Evolutionary conservation across 1,284 basidiomycete species (phyloP).

Genomic region (Papiliotrema fonsecae): DNA sequence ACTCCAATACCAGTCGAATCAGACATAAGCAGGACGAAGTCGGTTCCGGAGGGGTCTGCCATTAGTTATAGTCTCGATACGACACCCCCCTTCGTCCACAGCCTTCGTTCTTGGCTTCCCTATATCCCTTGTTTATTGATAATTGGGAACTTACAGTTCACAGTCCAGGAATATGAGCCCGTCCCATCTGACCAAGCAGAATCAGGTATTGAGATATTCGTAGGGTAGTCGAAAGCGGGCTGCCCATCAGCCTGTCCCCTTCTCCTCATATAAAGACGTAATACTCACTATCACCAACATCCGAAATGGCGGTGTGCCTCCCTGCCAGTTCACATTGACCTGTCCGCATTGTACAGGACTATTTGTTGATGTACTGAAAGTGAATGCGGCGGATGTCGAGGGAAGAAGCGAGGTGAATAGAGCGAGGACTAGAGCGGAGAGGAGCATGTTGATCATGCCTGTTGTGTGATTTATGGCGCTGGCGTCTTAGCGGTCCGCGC

Average conservation of each 20-base stretch:
- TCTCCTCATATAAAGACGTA: not conserved
- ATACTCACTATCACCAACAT: conserved; percentile 33
- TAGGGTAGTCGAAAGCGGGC: conserved; percentile 38
- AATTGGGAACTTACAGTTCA: conserved; percentile 29
- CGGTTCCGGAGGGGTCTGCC: conserved; percentile 28
- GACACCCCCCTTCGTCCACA: not conserved
- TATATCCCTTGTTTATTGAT: not conserved
- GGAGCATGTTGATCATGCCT: too few species aligned
- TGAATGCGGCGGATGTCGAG: conserved; percentile 21
- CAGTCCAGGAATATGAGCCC: conserved; percentile 24
- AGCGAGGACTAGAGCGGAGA: conserved; percentile 5
- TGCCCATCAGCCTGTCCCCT: conserved; percentile 6
- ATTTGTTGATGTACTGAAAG: conserved; percentile 8
- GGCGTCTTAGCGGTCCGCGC: too few species aligned
- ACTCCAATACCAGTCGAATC: conserved; percentile 37
- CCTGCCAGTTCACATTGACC: conserved; percentile 22
- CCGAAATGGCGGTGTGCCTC: conserved; percentile 29
- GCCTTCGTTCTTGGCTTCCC: too few species aligned
- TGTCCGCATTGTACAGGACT: conserved; percentile 23
- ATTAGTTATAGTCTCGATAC: not conserved
- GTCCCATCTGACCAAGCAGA: conserved; percentile 15
- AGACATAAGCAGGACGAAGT: conserved; percentile 38
- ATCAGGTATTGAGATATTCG: conserved; percentile 28
- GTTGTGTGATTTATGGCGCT: too few species aligned
- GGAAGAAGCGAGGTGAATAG: conserved; percentile 7